Conservation (phyloP, 192 early-diverging fungal species). For the Coemansia sp. region DNA sequence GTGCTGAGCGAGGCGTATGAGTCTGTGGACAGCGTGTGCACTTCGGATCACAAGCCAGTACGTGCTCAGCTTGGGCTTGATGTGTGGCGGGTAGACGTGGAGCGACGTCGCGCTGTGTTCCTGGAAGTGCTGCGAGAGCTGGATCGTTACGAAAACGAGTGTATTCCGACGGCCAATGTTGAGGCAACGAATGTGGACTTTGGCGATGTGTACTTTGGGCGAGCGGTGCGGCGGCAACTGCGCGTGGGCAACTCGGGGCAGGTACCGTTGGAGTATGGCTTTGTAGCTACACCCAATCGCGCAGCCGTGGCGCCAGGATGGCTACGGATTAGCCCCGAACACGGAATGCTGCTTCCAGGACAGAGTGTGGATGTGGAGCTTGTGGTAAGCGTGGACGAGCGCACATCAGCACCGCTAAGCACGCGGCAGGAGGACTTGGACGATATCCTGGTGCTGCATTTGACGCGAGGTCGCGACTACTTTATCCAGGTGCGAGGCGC, state of each 20-base stretch:
- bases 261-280: conserved; percentile 71
- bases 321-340: conserved; percentile 65
- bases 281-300: conserved; percentile 70
- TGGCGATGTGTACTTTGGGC: conserved; percentile 64
- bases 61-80: conserved; percentile 65
- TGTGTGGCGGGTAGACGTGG: conserved; percentile 63
- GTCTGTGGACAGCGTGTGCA: conserved; percentile 12
- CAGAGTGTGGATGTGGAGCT: conserved; percentile 24
- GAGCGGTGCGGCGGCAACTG: conserved; percentile 55
- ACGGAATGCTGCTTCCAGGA: conserved; percentile 75
- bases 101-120: conserved; percentile 58
- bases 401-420: conserved; percentile 58
- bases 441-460: conserved; percentile 70
- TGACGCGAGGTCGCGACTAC: conserved; percentile 79
- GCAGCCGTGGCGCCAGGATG: conserved; percentile 64
- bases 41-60: conserved; percentile 90
- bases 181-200: conserved; percentile 64
- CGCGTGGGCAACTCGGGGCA: conserved; percentile 73
- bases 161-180: conserved; percentile 67
- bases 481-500: conserved; percentile 75
- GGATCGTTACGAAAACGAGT: conserved; percentile 80
- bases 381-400: conserved; percentile 58
- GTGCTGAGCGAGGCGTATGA: conserved; percentile 24
- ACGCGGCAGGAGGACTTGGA: conserved; percentile 26
- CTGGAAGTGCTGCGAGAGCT: conserved; percentile 69